phyloP scores from a whole-genome alignment of 768 basidiomycete genomes.

The Tubosaeta sp. region DNA sequence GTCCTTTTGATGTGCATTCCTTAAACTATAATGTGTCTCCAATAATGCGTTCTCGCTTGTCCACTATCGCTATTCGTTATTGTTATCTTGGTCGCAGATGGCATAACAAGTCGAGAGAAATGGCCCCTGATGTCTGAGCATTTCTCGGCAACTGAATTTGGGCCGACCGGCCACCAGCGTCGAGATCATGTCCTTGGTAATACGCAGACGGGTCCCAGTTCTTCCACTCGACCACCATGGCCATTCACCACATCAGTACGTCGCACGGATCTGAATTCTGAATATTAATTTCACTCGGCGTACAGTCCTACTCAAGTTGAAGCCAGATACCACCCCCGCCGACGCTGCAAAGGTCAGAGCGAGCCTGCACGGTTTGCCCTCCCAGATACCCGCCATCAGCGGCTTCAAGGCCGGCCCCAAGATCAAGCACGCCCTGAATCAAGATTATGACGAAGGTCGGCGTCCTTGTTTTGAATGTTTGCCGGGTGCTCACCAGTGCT shows the following conservation, averaged over 20 bases:
- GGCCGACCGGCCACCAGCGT: too few species aligned
- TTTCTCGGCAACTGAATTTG: too few species aligned
- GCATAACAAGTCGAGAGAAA: neutral
- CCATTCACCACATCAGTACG: slow-evolving; percentile 24
- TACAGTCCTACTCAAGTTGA: slow-evolving; percentile 23
- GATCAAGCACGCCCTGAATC: slow-evolving; percentile 18
- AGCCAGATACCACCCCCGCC: slow-evolving; percentile 7
- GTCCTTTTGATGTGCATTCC: neutral
- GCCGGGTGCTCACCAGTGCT: neutral
- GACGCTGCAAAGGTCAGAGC: slow-evolving; percentile 5
- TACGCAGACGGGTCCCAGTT: neutral
- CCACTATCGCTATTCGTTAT: neutral
- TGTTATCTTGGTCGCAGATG: neutral
- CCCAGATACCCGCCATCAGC: slow-evolving; percentile 17
- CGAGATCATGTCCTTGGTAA: too few species aligned
- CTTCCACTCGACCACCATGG: slow-evolving; percentile 2
- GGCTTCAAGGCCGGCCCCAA: slow-evolving; percentile 9
- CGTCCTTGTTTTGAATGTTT: too few species aligned
- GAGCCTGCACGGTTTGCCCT: slow-evolving; percentile 8
- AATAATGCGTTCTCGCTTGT: slow-evolving; percentile 5
- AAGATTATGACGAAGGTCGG: slow-evolving; percentile 22
- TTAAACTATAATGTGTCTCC: slow-evolving; percentile 1
- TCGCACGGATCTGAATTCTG: neutral
- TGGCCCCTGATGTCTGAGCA: neutral
- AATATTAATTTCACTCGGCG: neutral